Conservation (phyloP, 2,329 filamentous ascomycete genomes). For the Penicillium rolfsii region DNA sequence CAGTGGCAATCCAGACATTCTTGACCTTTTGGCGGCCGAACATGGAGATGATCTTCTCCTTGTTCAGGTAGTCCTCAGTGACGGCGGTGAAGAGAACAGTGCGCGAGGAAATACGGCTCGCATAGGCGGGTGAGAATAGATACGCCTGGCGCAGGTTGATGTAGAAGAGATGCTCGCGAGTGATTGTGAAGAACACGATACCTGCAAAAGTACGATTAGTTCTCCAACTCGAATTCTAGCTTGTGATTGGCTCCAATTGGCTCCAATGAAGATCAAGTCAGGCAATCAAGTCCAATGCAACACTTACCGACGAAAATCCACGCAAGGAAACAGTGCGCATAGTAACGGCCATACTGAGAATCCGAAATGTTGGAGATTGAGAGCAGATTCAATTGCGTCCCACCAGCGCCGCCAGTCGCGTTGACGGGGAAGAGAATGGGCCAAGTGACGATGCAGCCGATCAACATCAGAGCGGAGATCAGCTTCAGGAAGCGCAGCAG, state of each 20-base stretch:
- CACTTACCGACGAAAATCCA: slow-evolving; percentile 74
- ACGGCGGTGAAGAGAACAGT: slow-evolving; percentile 90
- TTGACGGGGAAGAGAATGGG: slow-evolving; percentile 89
- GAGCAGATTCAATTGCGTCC: slow-evolving; percentile 72
- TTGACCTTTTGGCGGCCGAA: slow-evolving; percentile 79
- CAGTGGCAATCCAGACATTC: slow-evolving; percentile 80
- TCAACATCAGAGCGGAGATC: slow-evolving; percentile 74
- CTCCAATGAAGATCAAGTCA: not conserved
- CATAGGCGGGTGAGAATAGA: slow-evolving; percentile 79
- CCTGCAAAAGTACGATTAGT: slow-evolving; percentile 36
- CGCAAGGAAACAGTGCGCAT: slow-evolving; percentile 77
- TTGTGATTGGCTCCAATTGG: not conserved
- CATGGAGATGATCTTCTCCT: slow-evolving; percentile 74
- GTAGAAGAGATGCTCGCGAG: slow-evolving; percentile 86
- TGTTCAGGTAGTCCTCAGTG: slow-evolving; percentile 74
- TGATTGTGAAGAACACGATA: slow-evolving; percentile 86
- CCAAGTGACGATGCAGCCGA: slow-evolving; percentile 83
- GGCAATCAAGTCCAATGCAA: not conserved
- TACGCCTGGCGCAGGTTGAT: slow-evolving; percentile 93
- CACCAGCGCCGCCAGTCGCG: slow-evolving; percentile 71
- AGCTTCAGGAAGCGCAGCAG: slow-evolving; percentile 88
- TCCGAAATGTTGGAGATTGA: slow-evolving; percentile 73
- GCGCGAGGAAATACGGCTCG: slow-evolving; percentile 82
- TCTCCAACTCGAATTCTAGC: not conserved
- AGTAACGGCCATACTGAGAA: slow-evolving; percentile 67